Base-by-base conservation (phyloP, 306 rosid species). In the Vigna trinervia region DNA sequence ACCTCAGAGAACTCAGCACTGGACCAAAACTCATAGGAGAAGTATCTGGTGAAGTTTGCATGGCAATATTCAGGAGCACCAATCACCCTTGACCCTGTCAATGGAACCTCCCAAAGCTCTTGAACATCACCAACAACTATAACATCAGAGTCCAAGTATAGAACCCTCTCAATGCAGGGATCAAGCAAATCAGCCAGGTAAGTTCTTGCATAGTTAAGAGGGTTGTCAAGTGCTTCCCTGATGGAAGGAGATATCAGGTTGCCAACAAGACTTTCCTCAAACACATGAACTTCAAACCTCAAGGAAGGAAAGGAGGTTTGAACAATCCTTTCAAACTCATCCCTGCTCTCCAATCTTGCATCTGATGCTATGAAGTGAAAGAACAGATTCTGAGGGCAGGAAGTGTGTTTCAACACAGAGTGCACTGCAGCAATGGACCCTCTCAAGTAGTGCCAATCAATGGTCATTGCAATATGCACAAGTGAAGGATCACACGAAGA, bases 41-140 rank as follows among this genome's bases (percentile, higher is more conserved):
- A 95, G 74, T 95, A 95, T 76, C 89, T 86, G 8, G 83, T 87
- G 85, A 95, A 88, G 32, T 92, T 85, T 1, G 87, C 97, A 2
- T 82, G 91, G 59, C 99, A 95, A 57, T 95, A 95, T 32, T 89
- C 94, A 0, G 97, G 99, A n/a, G 99, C 97, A 34, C 88, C 99
- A 46, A 95, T 88, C 6, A 83, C 87, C 36, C 82, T 82, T 47
- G 88, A 75, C 43, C 88, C 89, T 2, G 81, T 54, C 46, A 90
- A 22, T 2, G 82, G 23, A 71, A 87, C 81, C n/a, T 66, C 59
- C 97, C 97, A 92, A 3, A 95, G 87, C 81, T 87, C 83, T 52
- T 76, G 86, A 32, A 95, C 78, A 62, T 91, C 97, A 58, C 91
- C 97, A 28, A 92, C 96, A 48, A 92, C 90, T 22, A 90, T 77